A percentile compares a stretch with the other conserved stretches of the same genome.
Evolutionary conservation across 805 yeast species (phyloP).

Genomic region (Metschnikowia picachoensis): DNA sequence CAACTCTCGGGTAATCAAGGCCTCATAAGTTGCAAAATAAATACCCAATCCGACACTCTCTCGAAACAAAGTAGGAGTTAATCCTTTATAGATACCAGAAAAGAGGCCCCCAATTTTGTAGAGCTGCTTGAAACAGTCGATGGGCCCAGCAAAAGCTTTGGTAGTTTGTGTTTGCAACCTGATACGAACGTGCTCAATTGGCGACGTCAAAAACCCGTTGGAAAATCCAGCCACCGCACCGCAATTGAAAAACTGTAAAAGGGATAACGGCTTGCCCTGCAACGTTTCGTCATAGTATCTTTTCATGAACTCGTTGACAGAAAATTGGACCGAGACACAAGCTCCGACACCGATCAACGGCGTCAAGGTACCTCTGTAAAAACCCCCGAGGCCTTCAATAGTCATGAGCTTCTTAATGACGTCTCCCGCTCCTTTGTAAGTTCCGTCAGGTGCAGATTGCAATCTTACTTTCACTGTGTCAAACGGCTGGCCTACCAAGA

Average conservation of each 20-base stretch:
- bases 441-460: slow-evolving; percentile 81
- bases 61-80: slow-evolving; percentile 76
- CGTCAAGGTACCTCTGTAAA: slow-evolving; percentile 45
- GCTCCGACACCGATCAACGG: slow-evolving; percentile 72
- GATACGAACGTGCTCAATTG: slow-evolving; percentile 93
- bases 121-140: slow-evolving; percentile 63
- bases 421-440: slow-evolving; percentile 68
- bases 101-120: slow-evolving; percentile 48
- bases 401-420: slow-evolving; percentile 67
- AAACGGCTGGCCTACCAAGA: slow-evolving; percentile 92
- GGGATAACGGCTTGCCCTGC: slow-evolving; percentile 44
- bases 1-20: slow-evolving; percentile 67
- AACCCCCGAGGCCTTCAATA: slow-evolving; percentile 38
- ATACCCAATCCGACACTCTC: slow-evolving; percentile 87
- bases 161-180: slow-evolving; percentile 85
- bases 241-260: slow-evolving; percentile 68
- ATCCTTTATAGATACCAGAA: slow-evolving; percentile 70
- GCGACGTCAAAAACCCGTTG: slow-evolving; percentile 84
- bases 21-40: slow-evolving; percentile 89
- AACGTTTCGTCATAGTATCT: slow-evolving; percentile 56
- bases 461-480: slow-evolving; percentile 92
- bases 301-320: slow-evolving; percentile 93
- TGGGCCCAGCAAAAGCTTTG: slow-evolving; percentile 62
- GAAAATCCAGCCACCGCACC: slow-evolving; percentile 94
- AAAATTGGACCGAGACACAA: slow-evolving; percentile 94